phyloP scores from a whole-genome alignment of 2,329 filamentous ascomycete species.

The Chrysoporthe cubensis region DNA sequence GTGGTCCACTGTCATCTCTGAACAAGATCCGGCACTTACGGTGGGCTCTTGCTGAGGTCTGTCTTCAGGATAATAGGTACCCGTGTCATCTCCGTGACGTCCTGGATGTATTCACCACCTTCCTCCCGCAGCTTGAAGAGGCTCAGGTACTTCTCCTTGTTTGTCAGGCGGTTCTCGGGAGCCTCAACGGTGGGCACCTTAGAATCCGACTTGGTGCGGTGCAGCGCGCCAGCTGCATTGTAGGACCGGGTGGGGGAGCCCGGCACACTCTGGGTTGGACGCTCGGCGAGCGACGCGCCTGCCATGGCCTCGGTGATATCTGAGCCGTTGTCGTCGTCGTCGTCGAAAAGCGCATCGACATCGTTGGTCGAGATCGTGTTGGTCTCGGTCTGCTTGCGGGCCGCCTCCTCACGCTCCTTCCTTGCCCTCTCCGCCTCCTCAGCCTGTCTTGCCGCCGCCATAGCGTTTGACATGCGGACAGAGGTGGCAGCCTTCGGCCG shows the following conservation, averaged over 20 bases:
- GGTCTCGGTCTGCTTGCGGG: slow-evolving; percentile 92
- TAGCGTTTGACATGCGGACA: slow-evolving; percentile 73
- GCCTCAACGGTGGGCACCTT: slow-evolving; percentile 78
- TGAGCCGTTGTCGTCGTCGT: slow-evolving; percentile 85
- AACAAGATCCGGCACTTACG: slow-evolving; percentile 70
- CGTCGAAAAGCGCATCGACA: slow-evolving; percentile 93
- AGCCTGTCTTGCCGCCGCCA: slow-evolving; percentile 76
- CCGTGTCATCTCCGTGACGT: slow-evolving; percentile 96
- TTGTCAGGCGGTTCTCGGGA: slow-evolving; percentile 78
- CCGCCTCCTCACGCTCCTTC: slow-evolving; percentile 87
- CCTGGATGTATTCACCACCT: slow-evolving; percentile 94
- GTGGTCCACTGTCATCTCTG: not conserved
- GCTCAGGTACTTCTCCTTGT: slow-evolving; percentile 96
- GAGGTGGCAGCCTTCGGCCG: slow-evolving; percentile 81
- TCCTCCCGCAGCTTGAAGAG: slow-evolving; percentile 90
- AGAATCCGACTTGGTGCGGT: slow-evolving; percentile 92
- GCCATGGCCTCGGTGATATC: slow-evolving; percentile 91
- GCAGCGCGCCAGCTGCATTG: slow-evolving; percentile 68
- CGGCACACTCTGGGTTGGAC: slow-evolving; percentile 93
- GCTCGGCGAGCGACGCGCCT: slow-evolving; percentile 85
- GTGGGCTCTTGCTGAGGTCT: slow-evolving; percentile 96
- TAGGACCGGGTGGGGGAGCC: slow-evolving; percentile 83
- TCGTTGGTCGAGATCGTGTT: slow-evolving; percentile 92
- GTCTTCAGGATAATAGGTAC: slow-evolving; percentile 99
- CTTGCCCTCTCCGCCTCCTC: slow-evolving; percentile 80